Conservation (phyloP, 2,329 filamentous ascomycete species). For the Rhynchosporium secalis region DNA sequence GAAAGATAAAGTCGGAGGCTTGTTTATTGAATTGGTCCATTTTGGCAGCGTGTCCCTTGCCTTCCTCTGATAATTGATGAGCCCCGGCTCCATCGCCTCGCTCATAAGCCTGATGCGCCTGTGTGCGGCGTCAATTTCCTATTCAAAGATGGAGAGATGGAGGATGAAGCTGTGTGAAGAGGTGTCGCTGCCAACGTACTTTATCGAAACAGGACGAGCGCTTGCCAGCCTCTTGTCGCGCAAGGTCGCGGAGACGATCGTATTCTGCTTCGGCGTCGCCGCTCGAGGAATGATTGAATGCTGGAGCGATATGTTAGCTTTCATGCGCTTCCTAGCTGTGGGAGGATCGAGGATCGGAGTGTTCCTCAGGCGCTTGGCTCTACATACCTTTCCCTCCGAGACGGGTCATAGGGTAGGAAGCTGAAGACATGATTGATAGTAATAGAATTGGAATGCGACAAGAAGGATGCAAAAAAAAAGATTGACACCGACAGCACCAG, state of each 20-base stretch:
- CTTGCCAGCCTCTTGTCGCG: conserved; percentile 77
- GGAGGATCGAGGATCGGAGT: neutral
- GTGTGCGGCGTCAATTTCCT: conserved; percentile 34
- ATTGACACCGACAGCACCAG: too few relatives aligned
- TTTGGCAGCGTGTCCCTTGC: conserved; percentile 77
- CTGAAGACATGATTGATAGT: conserved; percentile 8
- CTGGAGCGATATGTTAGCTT: conserved; percentile 46
- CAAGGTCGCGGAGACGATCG: conserved; percentile 82
- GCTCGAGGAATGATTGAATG: conserved; percentile 72
- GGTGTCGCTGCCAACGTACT: conserved; percentile 46
- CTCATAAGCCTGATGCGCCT: conserved; percentile 78
- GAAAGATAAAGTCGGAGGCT: conserved; percentile 91
- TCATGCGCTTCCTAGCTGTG: conserved; percentile 2
- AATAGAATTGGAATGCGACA: neutral
- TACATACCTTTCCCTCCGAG: conserved; percentile 33
- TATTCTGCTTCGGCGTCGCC: conserved; percentile 79
- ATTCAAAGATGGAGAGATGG: neutral
- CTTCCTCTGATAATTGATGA: conserved; percentile 80
- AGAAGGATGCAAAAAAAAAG: neutral
- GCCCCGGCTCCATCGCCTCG: conserved; percentile 80
- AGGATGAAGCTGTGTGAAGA: conserved; percentile 1
- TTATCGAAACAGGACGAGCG: conserved; percentile 74
- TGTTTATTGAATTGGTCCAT: conserved; percentile 91
- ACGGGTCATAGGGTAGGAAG: conserved; percentile 30
- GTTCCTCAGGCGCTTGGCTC: conserved; percentile 7